These are phyloP conservation scores for Allium sativum DNA, from an alignment of 106 monocot species.

Conservation along the genomic window DNA sequence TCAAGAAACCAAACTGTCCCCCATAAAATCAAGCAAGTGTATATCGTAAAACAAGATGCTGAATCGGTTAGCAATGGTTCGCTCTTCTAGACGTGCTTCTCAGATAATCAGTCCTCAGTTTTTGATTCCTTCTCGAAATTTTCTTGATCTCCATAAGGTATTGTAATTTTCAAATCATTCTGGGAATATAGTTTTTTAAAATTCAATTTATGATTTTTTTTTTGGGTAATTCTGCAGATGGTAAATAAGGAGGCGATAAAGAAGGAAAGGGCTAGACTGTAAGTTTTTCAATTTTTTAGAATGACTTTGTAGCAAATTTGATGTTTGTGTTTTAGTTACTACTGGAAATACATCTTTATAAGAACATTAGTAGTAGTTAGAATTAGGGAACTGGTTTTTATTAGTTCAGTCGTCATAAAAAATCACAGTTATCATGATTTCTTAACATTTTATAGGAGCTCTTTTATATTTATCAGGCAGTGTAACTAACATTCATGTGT, in stretches of 20 bases:
- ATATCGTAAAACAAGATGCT: slow-evolving; percentile 16
- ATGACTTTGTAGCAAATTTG: too few species aligned
- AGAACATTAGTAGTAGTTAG: background rate
- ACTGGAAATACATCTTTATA: too few species aligned
- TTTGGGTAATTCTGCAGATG: slow-evolving; percentile 14
- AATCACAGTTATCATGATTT: background rate
- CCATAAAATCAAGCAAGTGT: too few species aligned
- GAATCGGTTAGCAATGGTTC: slow-evolving; percentile 17
- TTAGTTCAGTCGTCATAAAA: too few species aligned
- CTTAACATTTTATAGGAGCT: background rate
- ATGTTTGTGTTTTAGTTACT: too few species aligned
- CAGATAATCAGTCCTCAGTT: slow-evolving; percentile 1
- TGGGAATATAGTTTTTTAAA: background rate
- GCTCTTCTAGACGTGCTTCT: slow-evolving; percentile 13
- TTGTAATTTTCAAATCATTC: background rate
- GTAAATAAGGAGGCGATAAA: slow-evolving; percentile 42
- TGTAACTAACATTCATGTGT: background rate
- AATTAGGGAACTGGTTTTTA: background rate
- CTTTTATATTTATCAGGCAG: background rate
- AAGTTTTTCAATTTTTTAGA: background rate
- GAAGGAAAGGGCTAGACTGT: slow-evolving; percentile 53
- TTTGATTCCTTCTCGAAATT: slow-evolving; percentile 14
- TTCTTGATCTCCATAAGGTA: slow-evolving; percentile 50
- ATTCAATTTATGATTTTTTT: background rate
- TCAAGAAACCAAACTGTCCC: background rate